Evolutionary conservation across 441 rosid species (phyloP), one percentile per base, ranked within the genome.

Genomic region (Populus trichocarpa): DNA sequence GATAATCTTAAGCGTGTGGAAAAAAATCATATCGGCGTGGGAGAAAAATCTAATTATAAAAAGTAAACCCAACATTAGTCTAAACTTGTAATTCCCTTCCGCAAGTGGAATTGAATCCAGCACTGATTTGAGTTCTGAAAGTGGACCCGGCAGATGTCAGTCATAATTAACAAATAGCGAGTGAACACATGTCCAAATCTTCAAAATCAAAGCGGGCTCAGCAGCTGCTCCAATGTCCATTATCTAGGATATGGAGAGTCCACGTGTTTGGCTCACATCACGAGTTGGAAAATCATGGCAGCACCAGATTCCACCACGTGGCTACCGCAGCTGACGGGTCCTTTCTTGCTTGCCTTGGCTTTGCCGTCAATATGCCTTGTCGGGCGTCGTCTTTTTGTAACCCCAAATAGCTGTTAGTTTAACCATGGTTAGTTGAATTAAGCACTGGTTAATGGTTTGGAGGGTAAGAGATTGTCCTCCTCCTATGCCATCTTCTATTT

Each of bases 181-280:
- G 50, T 40, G 12, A 40, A 40, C 46, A 40, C 46, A 3, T 40
- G 46, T 40, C 46, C 1, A 46, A 46, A 13, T 42, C 6, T 5
- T 1, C 2, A 69, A 23, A 18, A 8, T 1, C 28, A 67, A 18
- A 33, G 11, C 22, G 22, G 78, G 46, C 70, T 64, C 73, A 22
- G 14, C 73, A 13, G 14, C 30, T 40, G 66, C 71, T 16, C 22
- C 25, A 23, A 8, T 22, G 14, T 73, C 79, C 81, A 73, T 79
- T 38, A 67, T 61, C 16, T 20, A 70, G 23, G n/a, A 78, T 28
- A 2, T 5, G 36, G 40, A 10, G 23, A 28, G 16, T 80, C 82
- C 85, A 85, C 81, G 84, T 83, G 82, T 72, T 68, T 46, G 66
- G 66, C 57, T 77, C 18, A 69, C 9, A 40, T 42, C 22, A 12